phyloP scores from a whole-genome alignment of 192 early-diverging fungal species.

The Rhizoclosmatium globosum region DNA sequence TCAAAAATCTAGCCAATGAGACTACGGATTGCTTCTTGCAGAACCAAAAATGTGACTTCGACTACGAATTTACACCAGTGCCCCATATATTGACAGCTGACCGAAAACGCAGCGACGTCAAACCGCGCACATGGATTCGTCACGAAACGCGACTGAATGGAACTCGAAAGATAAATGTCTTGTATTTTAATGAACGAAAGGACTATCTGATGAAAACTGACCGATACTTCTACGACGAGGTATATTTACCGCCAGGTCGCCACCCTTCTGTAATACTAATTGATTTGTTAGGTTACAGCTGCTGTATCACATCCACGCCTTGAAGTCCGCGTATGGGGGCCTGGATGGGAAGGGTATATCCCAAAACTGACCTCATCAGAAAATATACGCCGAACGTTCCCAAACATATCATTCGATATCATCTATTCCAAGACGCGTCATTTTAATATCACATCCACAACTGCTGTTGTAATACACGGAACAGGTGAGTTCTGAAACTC shows the following conservation, averaged over 20 bases:
- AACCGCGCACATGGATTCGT: not conserved
- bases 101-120: not conserved
- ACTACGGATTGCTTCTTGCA: not conserved
- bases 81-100: not conserved
- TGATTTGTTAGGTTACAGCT: conserved; percentile 4
- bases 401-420: conserved; percentile 20
- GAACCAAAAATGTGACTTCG: not conserved
- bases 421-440: conserved; percentile 27
- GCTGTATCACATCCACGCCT: not conserved
- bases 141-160: not conserved
- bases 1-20: too few species aligned
- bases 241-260: not conserved
- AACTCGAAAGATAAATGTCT: not conserved
- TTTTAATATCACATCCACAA: conserved; percentile 1
- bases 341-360: conserved; percentile 13
- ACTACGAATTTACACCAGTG: not conserved
- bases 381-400: conserved; percentile 13
- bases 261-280: too few species aligned
- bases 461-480: conserved; percentile 20
- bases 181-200: conserved; percentile 25
- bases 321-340: conserved; percentile 13
- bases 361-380: not conserved
- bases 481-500: not conserved
- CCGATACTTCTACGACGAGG: conserved; percentile 31
- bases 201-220: conserved; percentile 28